Base-by-base conservation (phyloP, 352 stramenopile species). In the Phytopythium sindhum region DNA sequence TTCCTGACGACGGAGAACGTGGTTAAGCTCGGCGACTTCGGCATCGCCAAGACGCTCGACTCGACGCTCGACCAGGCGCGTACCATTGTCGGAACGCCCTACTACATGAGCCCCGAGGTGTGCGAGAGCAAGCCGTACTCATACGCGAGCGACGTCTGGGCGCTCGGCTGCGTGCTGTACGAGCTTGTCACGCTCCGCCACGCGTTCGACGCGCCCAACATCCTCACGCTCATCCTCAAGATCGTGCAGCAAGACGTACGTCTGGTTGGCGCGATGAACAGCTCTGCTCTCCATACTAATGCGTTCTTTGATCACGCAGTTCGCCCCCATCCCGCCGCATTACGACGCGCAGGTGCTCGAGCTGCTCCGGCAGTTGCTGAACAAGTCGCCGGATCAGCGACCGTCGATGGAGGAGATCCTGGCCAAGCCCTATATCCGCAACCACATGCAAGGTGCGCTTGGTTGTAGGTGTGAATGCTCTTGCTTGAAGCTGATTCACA, bases 51-150 rank as follows among this genome's bases (percentile, higher is more conserved):
- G 72, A 91, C 85, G 51, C 68, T 94, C 42, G 77, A 93, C 60
- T 91, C 86, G 23, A 94, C 84, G 10, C 72, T 93, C 55, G 84
- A 93, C 66, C 84, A 97, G 52, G 92, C 92, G 12, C 83, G 84
- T 51, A 98, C 91, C 0, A 84, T 97, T 37, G 89, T 98, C 28
- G 93, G 93, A 28, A 98, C 93, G 23, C 93, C 93, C 0, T 97
- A 97, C 72, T 98, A 98, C 67, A 97, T 98, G 84, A 96, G 86
- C 54, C 93, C 93, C 11, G 93, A 98, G 69, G 89, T 98, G 44
- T 98, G 90, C 65, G 86, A 96, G 75, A 93, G 86, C 75, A 90
- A 95, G 48, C 87, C 90, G 11, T 98, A 98, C 76, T 93, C 90
- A 51, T 95, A 95, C 65, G 79, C 89, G 29, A 96, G 84, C 65